Percentiles rank a stretch among this genome's conserved stretches.
These are phyloP conservation scores for Gastrolobium villosum DNA, from an alignment of 306 rosid genomes.

Conservation along the genomic window DNA sequence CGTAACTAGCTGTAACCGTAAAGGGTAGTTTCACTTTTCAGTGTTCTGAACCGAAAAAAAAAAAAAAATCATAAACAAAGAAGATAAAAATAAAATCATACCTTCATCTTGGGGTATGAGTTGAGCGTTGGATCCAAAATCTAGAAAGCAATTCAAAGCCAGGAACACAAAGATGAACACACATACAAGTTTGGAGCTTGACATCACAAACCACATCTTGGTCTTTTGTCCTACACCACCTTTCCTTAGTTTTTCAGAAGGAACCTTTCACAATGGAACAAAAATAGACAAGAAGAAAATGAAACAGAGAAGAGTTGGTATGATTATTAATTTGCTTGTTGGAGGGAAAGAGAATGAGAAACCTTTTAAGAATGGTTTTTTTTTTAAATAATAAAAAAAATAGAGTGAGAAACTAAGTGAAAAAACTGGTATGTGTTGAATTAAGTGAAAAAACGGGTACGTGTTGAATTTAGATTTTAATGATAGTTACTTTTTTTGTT, in stretches of 20 bases:
- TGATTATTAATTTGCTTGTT: background rate
- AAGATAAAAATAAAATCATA: constrained; percentile 13
- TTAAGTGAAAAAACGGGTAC: no score
- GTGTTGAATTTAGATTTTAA: no score
- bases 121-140: constrained; percentile 69
- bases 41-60: background rate
- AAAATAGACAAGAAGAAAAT: background rate
- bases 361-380: background rate
- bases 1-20: background rate
- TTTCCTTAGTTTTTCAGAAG: background rate
- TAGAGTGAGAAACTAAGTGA: background rate
- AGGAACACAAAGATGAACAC: constrained; percentile 47
- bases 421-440: no score
- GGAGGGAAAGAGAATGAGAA: constrained; percentile 39
- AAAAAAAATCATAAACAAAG: background rate
- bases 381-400: background rate
- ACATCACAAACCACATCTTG: constrained; percentile 52
- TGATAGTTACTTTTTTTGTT: no score
- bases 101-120: constrained; percentile 81
- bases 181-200: constrained; percentile 44
- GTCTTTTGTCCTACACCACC: background rate
- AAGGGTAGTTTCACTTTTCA: constrained; percentile 13
- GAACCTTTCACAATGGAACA: background rate
- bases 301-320: background rate
- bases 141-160: constrained; percentile 52